Evolutionary conservation across 2,329 filamentous ascomycete species (phyloP).

Genomic region (Cadophora gregata): DNA sequence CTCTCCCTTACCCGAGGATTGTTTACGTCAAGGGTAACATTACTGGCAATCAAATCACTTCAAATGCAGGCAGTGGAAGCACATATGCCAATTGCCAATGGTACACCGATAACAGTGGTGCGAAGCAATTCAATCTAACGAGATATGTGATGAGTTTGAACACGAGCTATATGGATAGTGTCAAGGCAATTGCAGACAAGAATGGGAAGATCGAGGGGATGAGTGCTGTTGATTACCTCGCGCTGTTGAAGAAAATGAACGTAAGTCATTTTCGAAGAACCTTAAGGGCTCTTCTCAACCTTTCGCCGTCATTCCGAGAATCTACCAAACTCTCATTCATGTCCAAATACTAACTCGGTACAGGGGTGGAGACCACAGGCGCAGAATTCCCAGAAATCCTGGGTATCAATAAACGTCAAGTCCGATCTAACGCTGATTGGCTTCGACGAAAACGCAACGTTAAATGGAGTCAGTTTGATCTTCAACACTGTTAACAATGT

Average conservation of each 20-base stretch:
- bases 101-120: constrained; percentile 12
- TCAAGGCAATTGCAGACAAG: background rate
- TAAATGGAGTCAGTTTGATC: constrained; percentile 10
- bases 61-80: constrained; percentile 5
- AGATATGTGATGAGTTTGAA: constrained; percentile 22
- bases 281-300: no score
- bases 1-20: constrained; percentile 1
- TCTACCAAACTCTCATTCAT: no score
- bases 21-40: constrained; percentile 19
- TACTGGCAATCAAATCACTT: constrained; percentile 11
- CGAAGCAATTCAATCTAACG: constrained; percentile 20
- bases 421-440: constrained; percentile 19
- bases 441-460: constrained; percentile 1
- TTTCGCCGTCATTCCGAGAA: no score
- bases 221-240: constrained; percentile 4
- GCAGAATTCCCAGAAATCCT: constrained; percentile 15
- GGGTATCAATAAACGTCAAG: constrained; percentile 17
- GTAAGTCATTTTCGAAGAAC: background rate
- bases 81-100: constrained; percentile 19
- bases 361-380: constrained; percentile 16
- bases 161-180: constrained; percentile 16
- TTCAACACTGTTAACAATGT: constrained; percentile 16
- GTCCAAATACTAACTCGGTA: background rate
- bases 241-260: constrained; percentile 7
- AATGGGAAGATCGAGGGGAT: constrained; percentile 17